Conservation (phyloP, 768 basidiomycete genomes). For the Pisolithus sp. region DNA sequence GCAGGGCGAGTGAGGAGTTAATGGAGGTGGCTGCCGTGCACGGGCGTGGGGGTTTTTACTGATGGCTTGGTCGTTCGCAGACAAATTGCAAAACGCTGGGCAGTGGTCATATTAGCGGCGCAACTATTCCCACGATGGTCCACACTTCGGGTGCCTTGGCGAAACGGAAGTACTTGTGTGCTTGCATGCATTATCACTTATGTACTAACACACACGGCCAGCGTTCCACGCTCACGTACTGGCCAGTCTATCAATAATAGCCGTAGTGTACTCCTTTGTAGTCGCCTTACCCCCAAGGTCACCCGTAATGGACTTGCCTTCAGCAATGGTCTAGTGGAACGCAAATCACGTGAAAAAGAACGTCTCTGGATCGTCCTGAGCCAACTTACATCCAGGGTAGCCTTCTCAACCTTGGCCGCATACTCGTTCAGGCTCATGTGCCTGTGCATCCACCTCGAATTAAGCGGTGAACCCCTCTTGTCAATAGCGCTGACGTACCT, state of each 20-base stretch:
- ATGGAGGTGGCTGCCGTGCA: constrained; percentile 50
- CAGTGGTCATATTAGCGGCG: constrained; percentile 8
- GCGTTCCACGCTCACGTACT: constrained; percentile 16
- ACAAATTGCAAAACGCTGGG: constrained; percentile 14
- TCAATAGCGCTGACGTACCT: constrained; percentile 45
- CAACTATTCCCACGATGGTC: constrained; percentile 22
- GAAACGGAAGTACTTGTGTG: too few relatives aligned
- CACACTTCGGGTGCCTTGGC: neutral
- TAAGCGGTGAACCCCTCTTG: constrained; percentile 7
- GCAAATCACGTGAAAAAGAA: constrained; percentile 4
- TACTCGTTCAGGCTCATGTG: constrained; percentile 88
- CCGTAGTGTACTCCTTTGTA: constrained; percentile 83
- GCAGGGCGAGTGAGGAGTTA: constrained; percentile 76
- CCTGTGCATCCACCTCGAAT: constrained; percentile 36
- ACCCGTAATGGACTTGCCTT: constrained; percentile 91
- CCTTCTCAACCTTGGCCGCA: constrained; percentile 88
- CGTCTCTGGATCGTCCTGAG: neutral
- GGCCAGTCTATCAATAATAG: constrained; percentile 72
- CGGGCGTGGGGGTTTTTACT: constrained; percentile 45
- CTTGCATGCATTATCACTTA: neutral
- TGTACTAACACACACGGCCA: neutral
- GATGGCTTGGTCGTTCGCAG: constrained; percentile 34
- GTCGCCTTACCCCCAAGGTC: constrained; percentile 92
- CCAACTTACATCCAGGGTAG: constrained; percentile 71
- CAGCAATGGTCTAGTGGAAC: constrained; percentile 83